Percentiles rank a stretch among this genome's conserved stretches.
phyloP scores from a whole-genome alignment of 2,329 filamentous ascomycete genomes.

The Fusarium temperatum region DNA sequence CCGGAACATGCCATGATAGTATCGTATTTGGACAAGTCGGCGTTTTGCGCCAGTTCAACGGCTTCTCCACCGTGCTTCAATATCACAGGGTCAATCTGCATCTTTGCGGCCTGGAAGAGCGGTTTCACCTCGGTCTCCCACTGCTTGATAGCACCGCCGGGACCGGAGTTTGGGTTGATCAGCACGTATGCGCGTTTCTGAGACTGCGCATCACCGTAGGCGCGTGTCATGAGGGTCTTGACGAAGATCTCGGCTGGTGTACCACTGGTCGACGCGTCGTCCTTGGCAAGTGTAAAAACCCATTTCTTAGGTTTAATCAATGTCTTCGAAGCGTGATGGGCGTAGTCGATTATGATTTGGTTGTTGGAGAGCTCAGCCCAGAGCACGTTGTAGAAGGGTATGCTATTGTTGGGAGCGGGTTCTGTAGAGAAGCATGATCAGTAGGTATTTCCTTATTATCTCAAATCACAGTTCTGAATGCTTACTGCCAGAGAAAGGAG shows the following conservation, averaged over 20 bases:
- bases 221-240: constrained; percentile 69
- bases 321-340: constrained; percentile 66
- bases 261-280: constrained; percentile 33
- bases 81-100: constrained; percentile 76
- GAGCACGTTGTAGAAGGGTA: constrained; percentile 85
- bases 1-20: constrained; percentile 90
- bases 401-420: constrained; percentile 47
- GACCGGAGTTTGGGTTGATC: constrained; percentile 90
- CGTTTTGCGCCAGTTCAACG: constrained; percentile 74
- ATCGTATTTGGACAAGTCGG: constrained; percentile 85
- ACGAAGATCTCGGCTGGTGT: constrained; percentile 69
- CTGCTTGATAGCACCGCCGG: constrained; percentile 76
- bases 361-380: constrained; percentile 75
- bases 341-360: constrained; percentile 77
- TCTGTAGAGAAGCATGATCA: constrained; percentile 30
- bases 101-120: constrained; percentile 82
- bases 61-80: constrained; percentile 82
- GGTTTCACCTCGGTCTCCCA: constrained; percentile 82
- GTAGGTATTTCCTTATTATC: not conserved
- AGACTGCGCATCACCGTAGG: constrained; percentile 75
- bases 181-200: constrained; percentile 86
- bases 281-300: constrained; percentile 56
- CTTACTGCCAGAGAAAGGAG: constrained; percentile 32
- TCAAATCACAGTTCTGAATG: not conserved
- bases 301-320: constrained; percentile 69